Evolutionary conservation across 1,139 yeast species (phyloP).

Genomic region (Debaryomyces robertsiae): DNA sequence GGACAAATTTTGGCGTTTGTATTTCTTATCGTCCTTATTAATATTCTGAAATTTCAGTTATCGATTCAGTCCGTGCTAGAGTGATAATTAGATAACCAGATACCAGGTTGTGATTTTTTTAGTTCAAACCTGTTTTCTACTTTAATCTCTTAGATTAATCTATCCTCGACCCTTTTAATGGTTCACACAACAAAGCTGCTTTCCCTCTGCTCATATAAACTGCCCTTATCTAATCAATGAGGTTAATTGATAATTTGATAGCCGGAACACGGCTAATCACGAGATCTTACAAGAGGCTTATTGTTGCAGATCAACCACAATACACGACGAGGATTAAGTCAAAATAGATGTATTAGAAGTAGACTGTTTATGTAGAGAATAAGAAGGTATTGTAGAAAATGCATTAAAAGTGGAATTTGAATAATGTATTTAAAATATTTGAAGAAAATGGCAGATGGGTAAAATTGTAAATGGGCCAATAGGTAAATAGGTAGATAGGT

Average conservation of each 20-base stretch:
- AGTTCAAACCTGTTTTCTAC: not conserved
- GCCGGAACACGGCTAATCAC: slow-evolving; percentile 9
- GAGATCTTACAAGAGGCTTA: slow-evolving; percentile 4
- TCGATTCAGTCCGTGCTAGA: too few relatives aligned
- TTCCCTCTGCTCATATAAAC: too few relatives aligned
- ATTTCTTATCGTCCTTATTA: too few relatives aligned
- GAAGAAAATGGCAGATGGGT: too few relatives aligned
- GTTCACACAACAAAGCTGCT: too few relatives aligned
- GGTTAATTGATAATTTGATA: slow-evolving; percentile 7
- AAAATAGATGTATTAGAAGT: slow-evolving; percentile 8
- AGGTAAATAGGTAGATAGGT: too few relatives aligned
- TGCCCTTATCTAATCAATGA: slow-evolving; percentile 12
- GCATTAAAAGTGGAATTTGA: slow-evolving; percentile 8
- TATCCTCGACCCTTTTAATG: too few relatives aligned
- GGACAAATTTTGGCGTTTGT: not conserved
- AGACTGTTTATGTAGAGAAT: slow-evolving; percentile 5
- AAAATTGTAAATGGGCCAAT: too few relatives aligned
- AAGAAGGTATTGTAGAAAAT: slow-evolving; percentile 11
- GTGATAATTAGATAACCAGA: too few relatives aligned
- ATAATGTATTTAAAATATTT: too few relatives aligned
- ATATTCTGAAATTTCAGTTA: too few relatives aligned
- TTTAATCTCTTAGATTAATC: not conserved
- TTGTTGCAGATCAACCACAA: slow-evolving; percentile 1
- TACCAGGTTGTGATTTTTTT: too few relatives aligned
- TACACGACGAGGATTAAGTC: not conserved